Evolutionary conservation across 768 basidiomycete genomes (phyloP).

Genomic region (Rhizopogon vesiculosus): DNA sequence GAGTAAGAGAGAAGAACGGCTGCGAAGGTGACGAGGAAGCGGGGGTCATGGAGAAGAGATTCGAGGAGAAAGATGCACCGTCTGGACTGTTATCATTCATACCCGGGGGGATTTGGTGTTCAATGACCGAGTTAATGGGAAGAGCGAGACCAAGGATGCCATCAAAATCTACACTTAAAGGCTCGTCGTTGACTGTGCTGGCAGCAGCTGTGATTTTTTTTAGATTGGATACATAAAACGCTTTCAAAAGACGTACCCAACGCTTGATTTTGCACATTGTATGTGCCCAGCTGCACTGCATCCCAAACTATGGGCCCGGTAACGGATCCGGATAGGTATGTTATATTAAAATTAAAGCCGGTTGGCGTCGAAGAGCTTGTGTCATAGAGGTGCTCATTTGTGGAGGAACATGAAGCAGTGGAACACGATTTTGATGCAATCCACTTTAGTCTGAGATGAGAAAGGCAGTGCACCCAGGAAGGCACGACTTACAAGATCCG

Average conservation of each 20-base stretch:
- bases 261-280: slow-evolving; percentile 61
- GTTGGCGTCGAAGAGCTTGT: slow-evolving; percentile 44
- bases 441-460: slow-evolving; percentile 47
- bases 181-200: slow-evolving; percentile 47
- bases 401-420: slow-evolving; percentile 44
- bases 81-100: slow-evolving; percentile 44
- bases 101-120: slow-evolving; percentile 42
- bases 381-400: slow-evolving; percentile 50
- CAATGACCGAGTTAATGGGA: slow-evolving; percentile 67
- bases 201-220: slow-evolving; percentile 49
- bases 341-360: slow-evolving; percentile 39
- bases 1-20: slow-evolving; percentile 63
- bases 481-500: slow-evolving; percentile 58
- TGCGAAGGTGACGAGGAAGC: slow-evolving; percentile 43
- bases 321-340: slow-evolving; percentile 57
- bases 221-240: background rate
- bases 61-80: slow-evolving; percentile 64
- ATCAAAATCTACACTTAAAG: slow-evolving; percentile 49
- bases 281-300: slow-evolving; percentile 55
- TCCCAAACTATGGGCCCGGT: slow-evolving; percentile 72
- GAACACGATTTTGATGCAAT: slow-evolving; percentile 64
- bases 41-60: slow-evolving; percentile 67
- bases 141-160: slow-evolving; percentile 77
- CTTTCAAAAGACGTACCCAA: slow-evolving; percentile 38
- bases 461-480: background rate